Conservation (phyloP, 2,329 filamentous ascomycete species). For the Arachnomyces sp. region DNA sequence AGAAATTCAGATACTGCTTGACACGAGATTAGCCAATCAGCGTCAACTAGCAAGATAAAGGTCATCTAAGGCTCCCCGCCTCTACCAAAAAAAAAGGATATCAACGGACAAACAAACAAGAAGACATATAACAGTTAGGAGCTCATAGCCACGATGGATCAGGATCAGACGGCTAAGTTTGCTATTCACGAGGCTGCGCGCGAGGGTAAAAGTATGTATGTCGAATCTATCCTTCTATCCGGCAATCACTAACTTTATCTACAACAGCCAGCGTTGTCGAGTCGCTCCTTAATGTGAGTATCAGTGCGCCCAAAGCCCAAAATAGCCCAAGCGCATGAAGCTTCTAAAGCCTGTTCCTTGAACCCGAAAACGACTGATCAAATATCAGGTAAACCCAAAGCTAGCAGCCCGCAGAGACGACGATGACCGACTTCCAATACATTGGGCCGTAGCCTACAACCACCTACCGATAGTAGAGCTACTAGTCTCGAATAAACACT, state of each 20-base stretch:
- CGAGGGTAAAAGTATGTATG: constrained; percentile 67
- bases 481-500: constrained; percentile 32
- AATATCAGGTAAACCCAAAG: constrained; percentile 63
- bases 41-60: no score
- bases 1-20: no score
- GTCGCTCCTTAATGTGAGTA: constrained; percentile 59
- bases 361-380: not conserved
- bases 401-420: constrained; percentile 66
- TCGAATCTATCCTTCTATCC: constrained; percentile 1
- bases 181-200: constrained; percentile 81
- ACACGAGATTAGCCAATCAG: no score
- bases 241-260: constrained; percentile 3
- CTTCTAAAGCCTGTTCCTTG: no score
- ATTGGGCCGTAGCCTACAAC: constrained; percentile 89
- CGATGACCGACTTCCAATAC: constrained; percentile 81
- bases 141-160: constrained; percentile 26
- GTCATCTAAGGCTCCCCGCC: no score
- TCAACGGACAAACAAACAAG: no score
- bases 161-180: constrained; percentile 53
- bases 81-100: no score
- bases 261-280: constrained; percentile 59
- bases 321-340: no score
- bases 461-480: constrained; percentile 64
- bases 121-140: no score
- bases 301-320: not conserved